Evolutionary conservation across 2,329 filamentous ascomycete species (phyloP), one percentile per base, ranked within the genome.

Genomic region (Iodosphaeria phyllophila): DNA sequence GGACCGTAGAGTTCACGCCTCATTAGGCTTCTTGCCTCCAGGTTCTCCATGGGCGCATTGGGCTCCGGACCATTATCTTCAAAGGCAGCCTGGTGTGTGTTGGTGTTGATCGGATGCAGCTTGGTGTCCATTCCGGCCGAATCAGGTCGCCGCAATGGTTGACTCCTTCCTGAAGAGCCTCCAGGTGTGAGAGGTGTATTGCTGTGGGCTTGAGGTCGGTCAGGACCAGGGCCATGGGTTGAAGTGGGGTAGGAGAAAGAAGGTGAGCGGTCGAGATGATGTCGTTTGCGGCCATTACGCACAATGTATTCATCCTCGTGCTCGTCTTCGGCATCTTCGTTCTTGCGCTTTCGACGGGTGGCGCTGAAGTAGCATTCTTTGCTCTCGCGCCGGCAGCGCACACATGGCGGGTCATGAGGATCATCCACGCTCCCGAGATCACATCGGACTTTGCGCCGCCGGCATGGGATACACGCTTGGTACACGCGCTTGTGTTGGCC

Each of bases 361-460:
- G 83, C 80, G 33, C 83, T 92, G 58, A 98, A 98, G 62, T 76
- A 92, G 58, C 89, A 98, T 41, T 92, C 76, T 50, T 95, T 95
- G 55, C 75, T 82, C 58, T 98, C 89, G 37, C 89, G 74, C 26
- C 83, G 75, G 48, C 89, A 98, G 43, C 89, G 73, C 30, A 86
- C 78, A 49, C 89, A 98, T 3, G 89, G 89, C 28, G 86, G 86
- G 40, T 92, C 82, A 50, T 84, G 73, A 13, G 89, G 89, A 40
- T 89, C 86, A 52, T 95, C 89, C 44, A 95, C 86, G 41, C 74
- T 76, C 29, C 66, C 66, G 5, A 73, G 51, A 35, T 71, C 65
- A 46, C 64, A 71, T 30, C 66, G 58, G 14, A 73, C 64, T 43
- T 72, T 72, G 35, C 64, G 58, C 4, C 64, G 58, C 11, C 65